Percentiles rank a stretch among this genome's conserved stretches.
These are phyloP conservation scores for Paraconiothyrium brasiliense DNA, from an alignment of 2,329 filamentous ascomycete species.

Conservation along the genomic window DNA sequence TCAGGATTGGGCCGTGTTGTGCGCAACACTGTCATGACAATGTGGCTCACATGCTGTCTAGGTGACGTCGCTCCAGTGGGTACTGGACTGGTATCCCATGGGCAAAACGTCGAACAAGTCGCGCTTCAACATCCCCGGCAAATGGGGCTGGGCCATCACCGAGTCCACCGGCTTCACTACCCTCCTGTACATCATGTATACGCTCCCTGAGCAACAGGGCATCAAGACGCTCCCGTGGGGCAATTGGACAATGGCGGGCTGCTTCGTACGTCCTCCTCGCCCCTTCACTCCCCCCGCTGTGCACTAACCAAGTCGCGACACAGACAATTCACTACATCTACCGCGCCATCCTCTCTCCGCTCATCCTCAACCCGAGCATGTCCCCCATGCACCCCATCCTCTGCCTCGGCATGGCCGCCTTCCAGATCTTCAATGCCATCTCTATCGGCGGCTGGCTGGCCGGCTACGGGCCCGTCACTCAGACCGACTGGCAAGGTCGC, in stretches of 20 bases:
- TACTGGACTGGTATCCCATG: conserved; percentile 80
- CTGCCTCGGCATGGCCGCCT: conserved; percentile 69
- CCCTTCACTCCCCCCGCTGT: conserved; percentile 36
- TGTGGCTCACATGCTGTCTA: conserved; percentile 49
- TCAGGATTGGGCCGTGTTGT: neutral
- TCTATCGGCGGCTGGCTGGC: conserved; percentile 82
- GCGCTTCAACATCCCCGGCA: conserved; percentile 85
- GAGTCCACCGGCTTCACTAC: conserved; percentile 81
- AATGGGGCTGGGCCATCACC: conserved; percentile 88
- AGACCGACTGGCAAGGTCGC: conserved; percentile 60
- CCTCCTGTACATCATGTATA: conserved; percentile 80
- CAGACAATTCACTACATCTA: conserved; percentile 81
- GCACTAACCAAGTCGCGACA: conserved; percentile 25
- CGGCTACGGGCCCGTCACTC: conserved; percentile 77
- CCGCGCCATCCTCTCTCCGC: conserved; percentile 82
- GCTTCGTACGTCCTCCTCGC: conserved; percentile 62
- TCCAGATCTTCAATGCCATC: conserved; percentile 83
- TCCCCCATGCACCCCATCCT: conserved; percentile 82
- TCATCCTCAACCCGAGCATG: conserved; percentile 87
- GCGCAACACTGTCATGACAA: neutral
- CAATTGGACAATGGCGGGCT: conserved; percentile 77
- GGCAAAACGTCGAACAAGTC: conserved; percentile 87
- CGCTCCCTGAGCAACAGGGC: conserved; percentile 68
- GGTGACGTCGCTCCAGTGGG: conserved; percentile 79
- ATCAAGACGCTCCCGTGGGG: conserved; percentile 73